Percentiles rank a stretch among this genome's conserved stretches.
These are phyloP conservation scores for Fragosphaeria purpurea DNA, from an alignment of 2,329 filamentous ascomycete species.

Conservation along the genomic window DNA sequence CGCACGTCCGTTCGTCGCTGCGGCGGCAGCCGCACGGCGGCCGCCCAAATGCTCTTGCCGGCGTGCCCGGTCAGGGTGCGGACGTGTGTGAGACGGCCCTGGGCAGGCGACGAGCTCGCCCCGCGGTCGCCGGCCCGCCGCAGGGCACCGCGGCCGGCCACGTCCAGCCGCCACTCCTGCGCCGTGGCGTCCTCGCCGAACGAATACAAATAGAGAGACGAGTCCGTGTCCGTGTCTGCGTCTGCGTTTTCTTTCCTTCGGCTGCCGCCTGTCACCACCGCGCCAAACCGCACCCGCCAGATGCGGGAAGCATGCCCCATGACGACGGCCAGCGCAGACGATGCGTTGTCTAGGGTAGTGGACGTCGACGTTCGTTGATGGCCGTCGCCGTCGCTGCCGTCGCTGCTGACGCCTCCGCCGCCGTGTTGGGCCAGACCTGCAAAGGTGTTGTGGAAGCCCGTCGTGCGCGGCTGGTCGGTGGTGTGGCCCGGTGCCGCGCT, in stretches of 20 bases:
- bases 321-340: conserved; percentile 51
- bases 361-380: too few relatives aligned
- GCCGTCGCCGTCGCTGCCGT: too few relatives aligned
- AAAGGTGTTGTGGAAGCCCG: conserved; percentile 40
- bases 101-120: not conserved
- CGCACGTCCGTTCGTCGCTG: conserved; percentile 38
- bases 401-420: not conserved
- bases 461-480: conserved; percentile 38
- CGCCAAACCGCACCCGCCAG: conserved; percentile 66
- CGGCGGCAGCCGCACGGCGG: conserved; percentile 32
- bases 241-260: too few relatives aligned
- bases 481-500: not conserved
- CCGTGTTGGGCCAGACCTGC: conserved; percentile 16
- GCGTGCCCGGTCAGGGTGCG: conserved; percentile 55
- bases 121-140: not conserved
- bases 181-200: conserved; percentile 77
- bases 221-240: too few relatives aligned
- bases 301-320: conserved; percentile 88
- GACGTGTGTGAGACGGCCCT: conserved; percentile 36
- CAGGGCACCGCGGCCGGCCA: conserved; percentile 17
- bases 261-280: not conserved
- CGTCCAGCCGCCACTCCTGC: conserved; percentile 56
- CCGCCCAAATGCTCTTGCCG: conserved; percentile 89
- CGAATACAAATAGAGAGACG: conserved; percentile 45
- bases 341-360: conserved; percentile 8